Percentiles rank a stretch among this genome's conserved stretches.
Evolutionary conservation across 805 yeast species (phyloP).

Genomic region (Clavispora vitiphila): DNA sequence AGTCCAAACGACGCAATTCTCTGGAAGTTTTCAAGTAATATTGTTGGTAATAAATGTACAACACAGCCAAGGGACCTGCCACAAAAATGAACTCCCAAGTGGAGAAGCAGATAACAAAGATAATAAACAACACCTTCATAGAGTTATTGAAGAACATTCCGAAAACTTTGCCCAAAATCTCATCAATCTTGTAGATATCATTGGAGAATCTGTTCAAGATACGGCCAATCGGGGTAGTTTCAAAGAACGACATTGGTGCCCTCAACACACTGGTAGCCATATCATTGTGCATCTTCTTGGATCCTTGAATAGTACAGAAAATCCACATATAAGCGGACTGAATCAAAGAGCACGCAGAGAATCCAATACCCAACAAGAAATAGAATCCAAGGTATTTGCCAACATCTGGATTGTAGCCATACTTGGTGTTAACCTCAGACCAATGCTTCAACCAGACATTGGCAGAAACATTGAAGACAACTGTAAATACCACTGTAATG

Average conservation of each 20-base stretch:
- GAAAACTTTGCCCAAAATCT: constrained; percentile 64
- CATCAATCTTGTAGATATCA: constrained; percentile 88
- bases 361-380: constrained; percentile 64
- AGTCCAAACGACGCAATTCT: constrained; percentile 78
- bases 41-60: constrained; percentile 70
- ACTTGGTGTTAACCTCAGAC: constrained; percentile 81
- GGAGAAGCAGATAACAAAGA: constrained; percentile 73
- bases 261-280: constrained; percentile 72
- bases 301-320: constrained; percentile 77
- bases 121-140: constrained; percentile 65
- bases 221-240: constrained; percentile 93
- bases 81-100: constrained; percentile 83
- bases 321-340: constrained; percentile 75
- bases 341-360: constrained; percentile 54
- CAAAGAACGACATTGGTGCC: constrained; percentile 95
- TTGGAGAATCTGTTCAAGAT: constrained; percentile 85
- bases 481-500: constrained; percentile 50
- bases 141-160: constrained; percentile 61
- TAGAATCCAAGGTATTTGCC: constrained; percentile 70
- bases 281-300: constrained; percentile 63
- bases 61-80: constrained; percentile 60
- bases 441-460: constrained; percentile 95
- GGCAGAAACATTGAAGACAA: constrained; percentile 58
- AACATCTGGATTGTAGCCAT: constrained; percentile 71
- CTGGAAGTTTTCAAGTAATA: constrained; percentile 73